phyloP scores from a whole-genome alignment of 495 filamentous ascomycete genomes.

The Penicillium manginii region DNA sequence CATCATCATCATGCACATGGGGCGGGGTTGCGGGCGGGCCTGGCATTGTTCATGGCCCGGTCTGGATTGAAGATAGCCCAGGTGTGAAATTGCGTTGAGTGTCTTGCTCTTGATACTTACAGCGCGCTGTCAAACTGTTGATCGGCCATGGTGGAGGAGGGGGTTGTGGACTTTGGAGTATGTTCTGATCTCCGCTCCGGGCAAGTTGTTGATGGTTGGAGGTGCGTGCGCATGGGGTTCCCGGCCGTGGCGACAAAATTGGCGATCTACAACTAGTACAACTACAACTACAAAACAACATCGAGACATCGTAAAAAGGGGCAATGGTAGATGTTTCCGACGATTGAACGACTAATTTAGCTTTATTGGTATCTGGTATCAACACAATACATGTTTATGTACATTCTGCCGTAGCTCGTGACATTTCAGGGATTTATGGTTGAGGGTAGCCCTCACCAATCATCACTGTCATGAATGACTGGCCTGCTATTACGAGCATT shows the following conservation, averaged over 20 bases:
- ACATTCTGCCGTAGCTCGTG: constrained; percentile 4
- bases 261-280: background rate
- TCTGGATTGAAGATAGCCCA: background rate
- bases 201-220: constrained; percentile 34
- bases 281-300: background rate
- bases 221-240: constrained; percentile 36
- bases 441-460: constrained; percentile 8
- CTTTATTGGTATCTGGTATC: background rate
- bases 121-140: constrained; percentile 66
- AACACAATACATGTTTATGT: constrained; percentile 3
- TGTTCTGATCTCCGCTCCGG: constrained; percentile 20
- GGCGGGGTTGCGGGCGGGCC: constrained; percentile 32
- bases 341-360: no score
- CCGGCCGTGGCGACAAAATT: constrained; percentile 24
- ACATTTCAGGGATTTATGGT: background rate
- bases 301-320: no score
- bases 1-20: constrained; percentile 16
- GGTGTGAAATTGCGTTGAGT: background rate
- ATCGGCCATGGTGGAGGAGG: constrained; percentile 51
- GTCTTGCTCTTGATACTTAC: constrained; percentile 43
- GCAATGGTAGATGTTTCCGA: no score
- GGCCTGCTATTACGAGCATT: constrained; percentile 7
- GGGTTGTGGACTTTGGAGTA: constrained; percentile 19
- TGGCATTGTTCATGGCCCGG: background rate
- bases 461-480: constrained; percentile 20